Evolutionary conservation across 495 filamentous ascomycete genomes (phyloP).

Genomic region (Sporormia fimetaria): DNA sequence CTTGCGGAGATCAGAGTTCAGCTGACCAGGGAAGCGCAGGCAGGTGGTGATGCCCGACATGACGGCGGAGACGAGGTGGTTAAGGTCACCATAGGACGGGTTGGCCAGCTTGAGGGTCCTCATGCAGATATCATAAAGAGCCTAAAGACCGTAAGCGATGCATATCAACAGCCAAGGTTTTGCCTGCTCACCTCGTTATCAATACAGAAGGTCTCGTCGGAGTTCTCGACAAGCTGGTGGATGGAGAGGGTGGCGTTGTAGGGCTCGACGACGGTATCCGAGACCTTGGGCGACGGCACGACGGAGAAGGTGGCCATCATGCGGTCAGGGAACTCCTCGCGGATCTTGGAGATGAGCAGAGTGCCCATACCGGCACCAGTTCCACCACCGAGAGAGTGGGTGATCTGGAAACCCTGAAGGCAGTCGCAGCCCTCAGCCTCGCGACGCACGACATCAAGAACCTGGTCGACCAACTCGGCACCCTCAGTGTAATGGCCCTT

Average conservation of each 20-base stretch:
- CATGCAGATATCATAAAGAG: constrained; percentile 99
- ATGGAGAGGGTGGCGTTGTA: constrained; percentile 99
- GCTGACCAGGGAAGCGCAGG: constrained; percentile 97
- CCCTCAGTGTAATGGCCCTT: constrained; percentile 99
- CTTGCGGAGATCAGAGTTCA: constrained; percentile 99
- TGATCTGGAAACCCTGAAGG: constrained; percentile 99
- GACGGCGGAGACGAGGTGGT: constrained; percentile 98
- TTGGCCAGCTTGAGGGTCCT: constrained; percentile 96
- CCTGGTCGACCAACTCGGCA: constrained; percentile 96
- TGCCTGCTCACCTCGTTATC: constrained; percentile 73
- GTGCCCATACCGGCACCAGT: constrained; percentile 99
- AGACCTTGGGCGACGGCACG: constrained; percentile 98
- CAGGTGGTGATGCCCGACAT: constrained; percentile 99
- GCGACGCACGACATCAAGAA: constrained; percentile 96
- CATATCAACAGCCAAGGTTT: not conserved
- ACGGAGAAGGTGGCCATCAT: constrained; percentile 99
- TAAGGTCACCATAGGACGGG: constrained; percentile 97
- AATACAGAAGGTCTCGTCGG: constrained; percentile 99
- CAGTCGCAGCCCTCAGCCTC: constrained; percentile 99
- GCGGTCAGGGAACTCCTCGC: constrained; percentile 99
- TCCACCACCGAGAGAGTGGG: constrained; percentile 99
- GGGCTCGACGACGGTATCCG: constrained; percentile 98
- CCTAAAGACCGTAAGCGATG: constrained; percentile 38
- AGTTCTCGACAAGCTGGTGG: constrained; percentile 99
- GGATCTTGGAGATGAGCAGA: constrained; percentile 99